Conservation (phyloP, 2,329 filamentous ascomycete species). For the Penicillium vulpinum region DNA sequence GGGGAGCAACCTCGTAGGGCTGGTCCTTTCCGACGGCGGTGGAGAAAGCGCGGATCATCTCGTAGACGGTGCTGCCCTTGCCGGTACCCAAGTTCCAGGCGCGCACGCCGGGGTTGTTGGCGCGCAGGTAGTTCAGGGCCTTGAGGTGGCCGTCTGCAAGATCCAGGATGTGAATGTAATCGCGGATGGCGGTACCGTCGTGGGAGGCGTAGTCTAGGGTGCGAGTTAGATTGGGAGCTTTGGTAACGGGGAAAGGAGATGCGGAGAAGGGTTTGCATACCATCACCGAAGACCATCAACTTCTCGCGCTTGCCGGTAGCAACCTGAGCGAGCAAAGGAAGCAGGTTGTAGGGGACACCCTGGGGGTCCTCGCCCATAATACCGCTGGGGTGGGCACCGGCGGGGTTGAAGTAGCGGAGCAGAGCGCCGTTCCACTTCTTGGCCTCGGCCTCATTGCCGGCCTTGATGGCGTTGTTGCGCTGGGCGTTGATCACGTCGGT, state of each 20-base stretch:
- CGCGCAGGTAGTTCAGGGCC: constrained; percentile 67
- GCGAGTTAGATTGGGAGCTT: neutral
- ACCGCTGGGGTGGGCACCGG: constrained; percentile 88
- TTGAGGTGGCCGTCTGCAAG: constrained; percentile 57
- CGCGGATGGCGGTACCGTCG: constrained; percentile 57
- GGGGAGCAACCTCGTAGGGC: constrained; percentile 78
- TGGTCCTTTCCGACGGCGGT: constrained; percentile 81
- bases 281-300: constrained; percentile 89
- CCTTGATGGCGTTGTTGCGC: constrained; percentile 78
- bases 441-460: constrained; percentile 64
- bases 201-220: constrained; percentile 69
- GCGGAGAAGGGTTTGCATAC: constrained; percentile 54
- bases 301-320: constrained; percentile 94
- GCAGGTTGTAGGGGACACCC: constrained; percentile 91
- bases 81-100: constrained; percentile 97
- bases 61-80: constrained; percentile 90
- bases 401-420: constrained; percentile 96
- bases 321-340: constrained; percentile 91
- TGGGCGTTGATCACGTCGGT: constrained; percentile 86
- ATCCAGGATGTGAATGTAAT: constrained; percentile 68
- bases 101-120: constrained; percentile 72
- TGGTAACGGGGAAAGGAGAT: neutral
- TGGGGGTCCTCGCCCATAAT: constrained; percentile 98
- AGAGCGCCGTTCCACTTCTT: constrained; percentile 91
- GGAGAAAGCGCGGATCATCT: constrained; percentile 96